phyloP scores from a whole-genome alignment of 306 rosid species.

The Acacia acuminata region DNA sequence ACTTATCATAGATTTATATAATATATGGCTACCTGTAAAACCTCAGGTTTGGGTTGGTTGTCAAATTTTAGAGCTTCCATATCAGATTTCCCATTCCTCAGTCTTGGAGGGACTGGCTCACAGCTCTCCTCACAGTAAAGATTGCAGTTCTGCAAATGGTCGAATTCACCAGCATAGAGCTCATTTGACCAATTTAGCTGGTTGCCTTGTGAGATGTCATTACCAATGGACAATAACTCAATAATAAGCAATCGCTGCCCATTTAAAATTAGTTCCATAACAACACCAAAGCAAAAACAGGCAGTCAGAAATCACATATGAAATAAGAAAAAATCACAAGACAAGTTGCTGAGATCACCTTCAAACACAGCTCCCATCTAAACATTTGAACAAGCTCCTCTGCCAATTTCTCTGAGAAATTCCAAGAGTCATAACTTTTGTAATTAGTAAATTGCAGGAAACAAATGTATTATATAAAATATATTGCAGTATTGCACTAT shows the following conservation, averaged over 20 bases:
- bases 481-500: not conserved
- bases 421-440: slow-evolving; percentile 23
- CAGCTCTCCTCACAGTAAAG: slow-evolving; percentile 51
- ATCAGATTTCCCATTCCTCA: slow-evolving; percentile 44
- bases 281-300: not conserved
- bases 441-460: slow-evolving; percentile 26
- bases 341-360: slow-evolving; percentile 49
- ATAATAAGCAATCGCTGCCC: slow-evolving; percentile 73
- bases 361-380: slow-evolving; percentile 63
- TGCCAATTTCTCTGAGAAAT: slow-evolving; percentile 62
- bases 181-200: slow-evolving; percentile 63
- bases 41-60: slow-evolving; percentile 59
- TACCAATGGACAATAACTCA: slow-evolving; percentile 60
- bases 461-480: slow-evolving; percentile 3
- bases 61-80: slow-evolving; percentile 33
- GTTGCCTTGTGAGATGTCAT: slow-evolving; percentile 43
- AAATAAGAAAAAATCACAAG: not conserved
- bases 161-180: slow-evolving; percentile 78
- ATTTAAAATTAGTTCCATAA: slow-evolving; percentile 23
- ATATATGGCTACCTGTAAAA: slow-evolving; percentile 56
- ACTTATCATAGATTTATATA: not conserved
- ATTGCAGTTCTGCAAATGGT: slow-evolving; percentile 63
- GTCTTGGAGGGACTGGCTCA: slow-evolving; percentile 58
- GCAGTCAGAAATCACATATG: not conserved
- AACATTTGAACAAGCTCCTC: slow-evolving; percentile 79